Percentiles rank a stretch among this genome's conserved stretches.
These are phyloP conservation scores for Lignosus rhinocerotis DNA, from an alignment of 1,284 basidiomycete genomes.

Conservation along the genomic window DNA sequence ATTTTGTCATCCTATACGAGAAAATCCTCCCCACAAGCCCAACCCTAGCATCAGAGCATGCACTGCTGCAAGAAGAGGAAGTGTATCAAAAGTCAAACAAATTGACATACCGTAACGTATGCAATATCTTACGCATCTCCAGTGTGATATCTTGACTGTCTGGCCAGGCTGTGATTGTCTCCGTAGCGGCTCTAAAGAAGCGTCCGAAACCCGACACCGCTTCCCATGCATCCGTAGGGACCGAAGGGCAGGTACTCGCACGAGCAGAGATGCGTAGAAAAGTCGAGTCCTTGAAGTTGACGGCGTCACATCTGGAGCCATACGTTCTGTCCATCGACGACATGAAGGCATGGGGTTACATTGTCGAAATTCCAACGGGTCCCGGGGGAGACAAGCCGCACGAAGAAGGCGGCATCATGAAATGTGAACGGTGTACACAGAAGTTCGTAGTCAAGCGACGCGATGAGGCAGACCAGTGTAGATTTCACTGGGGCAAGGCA, in stretches of 20 bases:
- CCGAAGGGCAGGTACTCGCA: constrained; percentile 63
- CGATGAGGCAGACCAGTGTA: constrained; percentile 66
- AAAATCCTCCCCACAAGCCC: constrained; percentile 51
- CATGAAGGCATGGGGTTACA: constrained; percentile 70
- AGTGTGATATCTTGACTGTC: background rate
- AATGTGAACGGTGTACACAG: constrained; percentile 78
- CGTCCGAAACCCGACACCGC: constrained; percentile 62
- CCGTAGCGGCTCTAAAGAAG: constrained; percentile 71
- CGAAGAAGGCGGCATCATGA: constrained; percentile 64
- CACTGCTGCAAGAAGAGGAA: constrained; percentile 76
- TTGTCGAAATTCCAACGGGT: constrained; percentile 65
- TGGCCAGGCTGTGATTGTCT: constrained; percentile 68
- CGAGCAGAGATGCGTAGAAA: constrained; percentile 62
- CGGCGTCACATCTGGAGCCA: constrained; percentile 52
- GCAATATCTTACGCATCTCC: constrained; percentile 21
- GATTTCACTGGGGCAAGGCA: constrained; percentile 83
- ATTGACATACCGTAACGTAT: constrained; percentile 77
- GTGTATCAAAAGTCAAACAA: constrained; percentile 73
- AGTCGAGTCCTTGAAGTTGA: constrained; percentile 57
- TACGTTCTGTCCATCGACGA: constrained; percentile 61
- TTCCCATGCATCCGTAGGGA: constrained; percentile 79
- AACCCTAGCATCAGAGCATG: constrained; percentile 68
- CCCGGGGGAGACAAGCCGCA: constrained; percentile 63
- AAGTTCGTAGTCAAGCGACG: constrained; percentile 66
- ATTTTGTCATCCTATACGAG: constrained; percentile 67